phyloP scores from a whole-genome alignment of 2,329 filamentous ascomycete species.

The Fusarium nodosum region DNA sequence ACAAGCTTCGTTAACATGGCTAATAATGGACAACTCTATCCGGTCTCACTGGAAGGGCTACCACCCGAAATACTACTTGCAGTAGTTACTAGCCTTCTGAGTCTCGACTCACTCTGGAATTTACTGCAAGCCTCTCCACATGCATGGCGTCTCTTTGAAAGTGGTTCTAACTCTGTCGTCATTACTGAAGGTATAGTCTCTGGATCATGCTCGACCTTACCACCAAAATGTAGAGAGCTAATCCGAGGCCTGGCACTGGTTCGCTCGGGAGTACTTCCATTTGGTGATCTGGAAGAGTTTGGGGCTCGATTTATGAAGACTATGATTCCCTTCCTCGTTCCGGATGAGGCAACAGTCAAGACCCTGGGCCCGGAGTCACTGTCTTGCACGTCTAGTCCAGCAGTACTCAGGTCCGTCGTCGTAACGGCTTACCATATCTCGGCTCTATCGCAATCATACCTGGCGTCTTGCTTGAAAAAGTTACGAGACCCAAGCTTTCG shows the following conservation, averaged over 20 bases:
- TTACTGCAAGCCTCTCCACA: not conserved
- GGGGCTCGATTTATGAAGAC: not conserved
- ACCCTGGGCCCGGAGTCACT: not conserved
- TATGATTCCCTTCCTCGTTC: not conserved
- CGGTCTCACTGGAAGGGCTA: not conserved
- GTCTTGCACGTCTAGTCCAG: not conserved
- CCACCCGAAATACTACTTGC: not conserved
- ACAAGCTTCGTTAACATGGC: not conserved
- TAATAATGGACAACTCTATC: not conserved
- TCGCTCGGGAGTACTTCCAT: not conserved
- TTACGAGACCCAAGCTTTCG: not conserved
- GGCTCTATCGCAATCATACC: not conserved
- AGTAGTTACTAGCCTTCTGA: not conserved
- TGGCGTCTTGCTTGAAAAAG: not conserved
- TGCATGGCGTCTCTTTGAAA: not conserved
- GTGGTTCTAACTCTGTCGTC: not conserved
- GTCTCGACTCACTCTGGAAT: not conserved
- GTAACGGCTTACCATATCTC: not conserved
- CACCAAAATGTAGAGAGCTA: not conserved
- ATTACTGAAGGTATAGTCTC: not conserved
- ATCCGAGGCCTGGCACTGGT: not conserved
- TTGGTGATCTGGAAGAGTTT: not conserved
- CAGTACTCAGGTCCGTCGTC: not conserved
- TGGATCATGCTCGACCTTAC: not conserved
- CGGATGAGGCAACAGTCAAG: not conserved